A percentile compares a stretch with the other conserved stretches of the same genome.
Evolutionary conservation across 805 yeast genomes (phyloP).

Genomic region (Cyberlindnera euphorbiiphila): DNA sequence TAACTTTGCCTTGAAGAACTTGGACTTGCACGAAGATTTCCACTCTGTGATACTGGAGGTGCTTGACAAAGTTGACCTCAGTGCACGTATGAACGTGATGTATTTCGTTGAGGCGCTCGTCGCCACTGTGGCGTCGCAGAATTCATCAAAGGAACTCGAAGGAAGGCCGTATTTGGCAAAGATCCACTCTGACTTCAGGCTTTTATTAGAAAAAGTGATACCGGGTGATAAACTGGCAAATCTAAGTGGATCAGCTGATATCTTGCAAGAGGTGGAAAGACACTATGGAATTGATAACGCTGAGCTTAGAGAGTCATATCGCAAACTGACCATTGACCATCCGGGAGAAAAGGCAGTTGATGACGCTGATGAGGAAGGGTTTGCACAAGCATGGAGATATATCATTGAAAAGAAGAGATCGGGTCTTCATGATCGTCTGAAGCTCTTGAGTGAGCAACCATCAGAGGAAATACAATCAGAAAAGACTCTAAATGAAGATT

Average conservation of each 20-base stretch:
- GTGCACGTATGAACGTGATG: conserved; percentile 60
- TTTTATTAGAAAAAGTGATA: conserved; percentile 33
- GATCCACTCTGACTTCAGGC: conserved; percentile 32
- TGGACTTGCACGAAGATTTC: conserved; percentile 62
- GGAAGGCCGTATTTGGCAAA: conserved; percentile 25
- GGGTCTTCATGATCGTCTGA: conserved; percentile 14
- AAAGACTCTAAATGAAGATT: conserved; percentile 56
- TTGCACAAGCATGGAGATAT: conserved; percentile 22
- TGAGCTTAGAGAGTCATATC: conserved; percentile 2
- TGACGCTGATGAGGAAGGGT: conserved; percentile 12
- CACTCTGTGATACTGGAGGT: conserved; percentile 64
- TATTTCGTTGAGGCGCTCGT: conserved; percentile 67
- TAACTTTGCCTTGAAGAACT: conserved; percentile 46
- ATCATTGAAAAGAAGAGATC: conserved; percentile 19
- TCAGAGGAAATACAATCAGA: conserved; percentile 2
- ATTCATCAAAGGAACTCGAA: conserved; percentile 1
- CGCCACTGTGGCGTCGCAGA: conserved; percentile 28
- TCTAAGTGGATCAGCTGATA: conserved; percentile 22
- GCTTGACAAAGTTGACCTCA: conserved; percentile 49
- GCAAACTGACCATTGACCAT: conserved; percentile 4
- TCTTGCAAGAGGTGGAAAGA: conserved; percentile 18
- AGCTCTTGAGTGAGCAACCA: conserved; percentile 8
- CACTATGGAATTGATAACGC: conserved; percentile 13
- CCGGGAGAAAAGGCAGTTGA: conserved; percentile 4
- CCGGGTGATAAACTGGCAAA: conserved; percentile 29